Base-by-base conservation (phyloP, 108 stramenopile genomes). In the Cylindrotheca closterium region DNA sequence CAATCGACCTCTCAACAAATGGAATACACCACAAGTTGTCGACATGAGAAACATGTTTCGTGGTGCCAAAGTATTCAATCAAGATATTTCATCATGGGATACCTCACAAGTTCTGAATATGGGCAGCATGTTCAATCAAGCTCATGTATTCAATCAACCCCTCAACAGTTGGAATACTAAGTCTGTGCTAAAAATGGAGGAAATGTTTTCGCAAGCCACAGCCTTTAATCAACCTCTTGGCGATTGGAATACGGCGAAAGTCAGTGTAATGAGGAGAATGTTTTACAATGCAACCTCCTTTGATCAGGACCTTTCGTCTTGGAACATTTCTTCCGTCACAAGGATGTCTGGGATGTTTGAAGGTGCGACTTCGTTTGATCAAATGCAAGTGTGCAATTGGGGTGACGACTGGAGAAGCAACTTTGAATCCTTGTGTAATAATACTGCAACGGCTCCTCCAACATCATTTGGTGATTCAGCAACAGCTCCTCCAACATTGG, bases 1-100 rank as follows among this genome's bases (percentile, higher is more conserved):
- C 31, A 56, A 55, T 42, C 28, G 37, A n/a, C n/a, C n/a, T n/a
- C n/a, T n/a, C n/a, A n/a, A n/a, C n/a, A n/a, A n/a, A n/a, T 81
- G 80, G 80, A 73, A 81, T 54, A 52, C 62, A 33, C 51, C 58
- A 1, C 37, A 34, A 7, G 75, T 78, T 12, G 47, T 12, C 23
- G 54, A 64, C 30, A 69, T 78, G 25, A 29, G 29, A 19, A 32
- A 60, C 22, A 73, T 77, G 71, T 76, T 83, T 33, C 28, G 28
- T 21, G 59, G 60, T 24, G 42, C 73, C 18, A n/a, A 55, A 12
- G 27, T 30, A n/a, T 77, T 83, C 47, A 65, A 76, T 30, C 32
- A 63, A 4, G 67, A 58, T 50, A 30, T 71, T 12, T 75, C 49
- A 24, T 28, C 3, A 17, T 76, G 75, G 68, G 30, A 59, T 54